phyloP scores from a whole-genome alignment of 2,329 filamentous ascomycete species.

The Magnaporthales sp. region DNA sequence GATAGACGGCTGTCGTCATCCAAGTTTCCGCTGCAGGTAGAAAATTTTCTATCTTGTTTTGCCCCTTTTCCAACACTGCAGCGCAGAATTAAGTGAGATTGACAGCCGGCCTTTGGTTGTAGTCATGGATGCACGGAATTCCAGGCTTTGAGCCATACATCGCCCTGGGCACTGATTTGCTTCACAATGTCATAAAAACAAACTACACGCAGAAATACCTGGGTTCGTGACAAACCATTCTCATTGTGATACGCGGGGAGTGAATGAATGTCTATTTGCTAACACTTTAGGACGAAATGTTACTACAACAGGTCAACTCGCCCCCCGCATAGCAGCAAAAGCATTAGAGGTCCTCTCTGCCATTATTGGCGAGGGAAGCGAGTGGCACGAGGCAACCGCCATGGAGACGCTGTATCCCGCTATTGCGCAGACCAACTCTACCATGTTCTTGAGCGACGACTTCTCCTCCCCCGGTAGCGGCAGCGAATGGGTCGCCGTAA shows the following conservation, averaged over 20 bases:
- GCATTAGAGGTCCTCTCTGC: not conserved
- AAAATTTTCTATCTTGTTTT: not conserved
- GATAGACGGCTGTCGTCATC: not conserved
- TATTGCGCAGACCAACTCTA: not conserved
- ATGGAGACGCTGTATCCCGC: not conserved
- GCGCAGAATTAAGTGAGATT: too few species aligned
- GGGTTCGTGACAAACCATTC: not conserved
- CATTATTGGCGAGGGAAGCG: not conserved
- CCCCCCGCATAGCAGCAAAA: not conserved
- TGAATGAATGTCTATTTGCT: too few species aligned
- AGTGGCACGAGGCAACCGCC: not conserved
- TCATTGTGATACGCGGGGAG: too few species aligned
- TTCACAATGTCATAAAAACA: not conserved
- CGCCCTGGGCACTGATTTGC: not conserved
- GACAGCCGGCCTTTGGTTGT: not conserved
- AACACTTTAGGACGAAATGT: too few species aligned
- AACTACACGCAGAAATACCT: not conserved
- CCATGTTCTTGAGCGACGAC: not conserved
- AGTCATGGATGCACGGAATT: not conserved
- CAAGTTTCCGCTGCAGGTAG: not conserved
- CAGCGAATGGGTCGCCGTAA: not conserved
- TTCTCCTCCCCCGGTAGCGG: not conserved
- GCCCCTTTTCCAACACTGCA: too few species aligned
- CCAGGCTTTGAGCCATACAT: not conserved
- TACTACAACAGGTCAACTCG: not conserved